phyloP scores from a whole-genome alignment of 148 eudicot genomes.

The Vaccinium corymbosum region DNA sequence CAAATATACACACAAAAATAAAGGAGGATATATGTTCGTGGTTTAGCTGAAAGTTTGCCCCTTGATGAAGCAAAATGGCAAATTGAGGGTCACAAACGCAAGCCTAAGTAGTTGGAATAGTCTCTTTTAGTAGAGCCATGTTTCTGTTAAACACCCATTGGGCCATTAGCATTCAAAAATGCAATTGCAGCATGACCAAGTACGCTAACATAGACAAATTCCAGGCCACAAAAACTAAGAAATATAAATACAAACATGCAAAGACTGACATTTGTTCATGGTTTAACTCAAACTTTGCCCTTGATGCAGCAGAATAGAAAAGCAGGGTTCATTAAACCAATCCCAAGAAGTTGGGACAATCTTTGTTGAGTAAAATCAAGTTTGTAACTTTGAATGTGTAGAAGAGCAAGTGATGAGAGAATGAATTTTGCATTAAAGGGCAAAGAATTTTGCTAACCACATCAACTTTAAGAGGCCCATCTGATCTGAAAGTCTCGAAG shows the following conservation, averaged over 20 bases:
- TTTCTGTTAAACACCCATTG: not conserved
- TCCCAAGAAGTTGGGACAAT: not conserved
- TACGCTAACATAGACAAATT: not conserved
- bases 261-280: not conserved
- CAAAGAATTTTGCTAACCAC: conserved; percentile 53
- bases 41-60: not conserved
- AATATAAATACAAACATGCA: not conserved
- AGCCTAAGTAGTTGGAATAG: not conserved
- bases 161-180: not conserved
- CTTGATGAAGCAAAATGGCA: not conserved
- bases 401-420: not conserved
- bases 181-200: not conserved
- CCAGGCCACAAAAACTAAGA: not conserved
- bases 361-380: not conserved
- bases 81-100: not conserved
- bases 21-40: not conserved
- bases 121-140: not conserved
- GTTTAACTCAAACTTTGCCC: not conserved
- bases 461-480: conserved; percentile 89
- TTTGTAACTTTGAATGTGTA: not conserved
- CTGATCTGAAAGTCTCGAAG: conserved; percentile 87
- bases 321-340: not conserved
- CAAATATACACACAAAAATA: not conserved
- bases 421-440: not conserved
- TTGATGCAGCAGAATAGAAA: not conserved